Conservation (phyloP, 192 early-diverging fungal genomes). For the Entomortierella lignicola region DNA sequence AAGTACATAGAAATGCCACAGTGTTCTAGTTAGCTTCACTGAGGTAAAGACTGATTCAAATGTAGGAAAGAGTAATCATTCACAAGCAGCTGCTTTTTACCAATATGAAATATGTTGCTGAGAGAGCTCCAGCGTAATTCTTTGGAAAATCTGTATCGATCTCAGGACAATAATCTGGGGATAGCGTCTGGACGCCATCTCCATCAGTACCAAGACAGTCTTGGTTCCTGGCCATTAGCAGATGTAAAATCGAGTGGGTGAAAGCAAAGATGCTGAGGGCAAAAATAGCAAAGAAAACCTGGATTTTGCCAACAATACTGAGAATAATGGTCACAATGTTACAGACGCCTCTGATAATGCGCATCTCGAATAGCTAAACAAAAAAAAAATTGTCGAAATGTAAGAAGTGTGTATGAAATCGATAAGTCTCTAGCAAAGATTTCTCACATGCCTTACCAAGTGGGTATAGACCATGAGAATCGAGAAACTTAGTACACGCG, state of each 20-base stretch:
- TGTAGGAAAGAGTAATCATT: too few relatives aligned
- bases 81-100: conserved; percentile 1
- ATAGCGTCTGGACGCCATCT: background rate
- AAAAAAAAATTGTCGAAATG: too few relatives aligned
- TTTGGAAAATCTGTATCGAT: conserved; percentile 12
- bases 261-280: conserved; percentile 9
- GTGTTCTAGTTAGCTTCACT: too few relatives aligned
- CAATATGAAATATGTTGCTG: conserved; percentile 27
- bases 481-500: conserved; percentile 18
- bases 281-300: conserved; percentile 18
- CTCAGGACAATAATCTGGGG: background rate
- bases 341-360: conserved; percentile 14
- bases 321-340: conserved; percentile 26
- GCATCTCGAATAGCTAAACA: conserved; percentile 27
- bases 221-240: conserved; percentile 7
- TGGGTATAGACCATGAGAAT: conserved; percentile 18
- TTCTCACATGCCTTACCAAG: conserved; percentile 6
- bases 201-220: background rate
- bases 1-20: background rate
- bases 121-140: conserved; percentile 10
- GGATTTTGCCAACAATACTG: conserved; percentile 18
- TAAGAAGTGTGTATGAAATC: too few relatives aligned
- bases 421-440: too few relatives aligned
- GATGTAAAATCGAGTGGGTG: conserved; percentile 11
- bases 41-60: too few relatives aligned